These are phyloP conservation scores for Ganoderma boninense DNA, from an alignment of 1,284 basidiomycete genomes.

Conservation along the genomic window DNA sequence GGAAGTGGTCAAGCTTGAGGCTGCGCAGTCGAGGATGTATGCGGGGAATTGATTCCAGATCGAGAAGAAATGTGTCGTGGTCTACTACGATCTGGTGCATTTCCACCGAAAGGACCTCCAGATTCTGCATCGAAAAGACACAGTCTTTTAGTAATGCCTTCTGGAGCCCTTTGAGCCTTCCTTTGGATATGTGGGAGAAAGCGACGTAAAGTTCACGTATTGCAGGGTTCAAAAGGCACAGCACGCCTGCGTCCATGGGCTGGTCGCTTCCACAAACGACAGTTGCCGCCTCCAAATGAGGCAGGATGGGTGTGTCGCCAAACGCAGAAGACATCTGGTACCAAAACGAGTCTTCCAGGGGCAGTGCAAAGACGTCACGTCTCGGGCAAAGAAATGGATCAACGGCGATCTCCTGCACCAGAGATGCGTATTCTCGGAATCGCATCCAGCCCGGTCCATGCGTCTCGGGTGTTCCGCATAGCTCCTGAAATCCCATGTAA, in stretches of 20 bases:
- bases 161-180: not conserved
- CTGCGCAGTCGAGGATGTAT: no score
- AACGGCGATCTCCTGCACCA: not conserved
- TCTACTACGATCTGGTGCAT: no score
- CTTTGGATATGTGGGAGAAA: no score
- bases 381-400: not conserved
- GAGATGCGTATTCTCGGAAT: not conserved
- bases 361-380: not conserved
- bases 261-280: no score
- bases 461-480: no score
- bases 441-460: no score
- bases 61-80: no score
- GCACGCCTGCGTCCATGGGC: not conserved
- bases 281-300: not conserved
- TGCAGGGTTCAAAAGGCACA: not conserved
- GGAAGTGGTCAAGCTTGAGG: no score
- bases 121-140: not conserved
- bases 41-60: no score
- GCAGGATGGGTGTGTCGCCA: not conserved
- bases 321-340: not conserved
- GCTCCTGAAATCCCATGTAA: no score
- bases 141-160: not conserved
- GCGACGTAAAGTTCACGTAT: not conserved
- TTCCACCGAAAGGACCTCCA: no score
- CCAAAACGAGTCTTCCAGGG: not conserved